Percentiles rank a stretch among this genome's conserved stretches.
Conservation (phyloP, 352 stramenopile genomes). For the Pythium biforme region DNA sequence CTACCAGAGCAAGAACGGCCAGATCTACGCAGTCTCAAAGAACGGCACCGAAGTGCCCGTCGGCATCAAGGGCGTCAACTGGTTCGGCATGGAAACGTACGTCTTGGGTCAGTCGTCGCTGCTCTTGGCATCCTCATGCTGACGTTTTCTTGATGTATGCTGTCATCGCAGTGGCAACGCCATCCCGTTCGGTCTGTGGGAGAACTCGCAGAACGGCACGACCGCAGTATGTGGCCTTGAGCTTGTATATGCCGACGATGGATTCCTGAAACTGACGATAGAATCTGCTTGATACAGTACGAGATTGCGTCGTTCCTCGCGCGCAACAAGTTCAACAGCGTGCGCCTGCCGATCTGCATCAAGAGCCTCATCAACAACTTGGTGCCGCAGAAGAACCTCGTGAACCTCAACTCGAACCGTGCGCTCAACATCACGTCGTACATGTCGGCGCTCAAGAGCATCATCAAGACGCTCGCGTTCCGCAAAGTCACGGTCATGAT, state of each 20-base stretch:
- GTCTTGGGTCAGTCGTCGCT: no score
- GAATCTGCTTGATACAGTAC: background rate
- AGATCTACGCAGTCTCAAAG: slow-evolving; percentile 55
- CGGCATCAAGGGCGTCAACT: slow-evolving; percentile 85
- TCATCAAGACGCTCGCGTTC: slow-evolving; percentile 63
- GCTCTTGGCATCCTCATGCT: background rate
- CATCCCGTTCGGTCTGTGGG: slow-evolving; percentile 9
- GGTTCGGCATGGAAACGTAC: slow-evolving; percentile 74
- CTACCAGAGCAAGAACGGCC: slow-evolving; percentile 75
- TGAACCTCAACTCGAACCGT: slow-evolving; percentile 72
- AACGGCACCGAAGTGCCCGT: slow-evolving; percentile 58
- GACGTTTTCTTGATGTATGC: background rate
- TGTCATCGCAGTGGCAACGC: slow-evolving; percentile 8
- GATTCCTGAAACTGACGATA: no score
- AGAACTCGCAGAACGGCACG: slow-evolving; percentile 9
- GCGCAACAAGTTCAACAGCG: slow-evolving; percentile 78
- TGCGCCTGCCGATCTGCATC: slow-evolving; percentile 42
- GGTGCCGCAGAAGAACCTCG: slow-evolving; percentile 64
- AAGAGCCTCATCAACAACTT: slow-evolving; percentile 15
- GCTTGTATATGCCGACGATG: background rate
- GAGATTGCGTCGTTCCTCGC: slow-evolving; percentile 71
- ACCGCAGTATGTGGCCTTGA: background rate
- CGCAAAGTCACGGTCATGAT: slow-evolving; percentile 76
- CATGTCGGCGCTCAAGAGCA: slow-evolving; percentile 66
- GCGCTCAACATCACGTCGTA: slow-evolving; percentile 68